A percentile compares a stretch with the other conserved stretches of the same genome.
These are phyloP conservation scores for Quercus wislizeni DNA, from an alignment of 306 rosid species.

Conservation along the genomic window DNA sequence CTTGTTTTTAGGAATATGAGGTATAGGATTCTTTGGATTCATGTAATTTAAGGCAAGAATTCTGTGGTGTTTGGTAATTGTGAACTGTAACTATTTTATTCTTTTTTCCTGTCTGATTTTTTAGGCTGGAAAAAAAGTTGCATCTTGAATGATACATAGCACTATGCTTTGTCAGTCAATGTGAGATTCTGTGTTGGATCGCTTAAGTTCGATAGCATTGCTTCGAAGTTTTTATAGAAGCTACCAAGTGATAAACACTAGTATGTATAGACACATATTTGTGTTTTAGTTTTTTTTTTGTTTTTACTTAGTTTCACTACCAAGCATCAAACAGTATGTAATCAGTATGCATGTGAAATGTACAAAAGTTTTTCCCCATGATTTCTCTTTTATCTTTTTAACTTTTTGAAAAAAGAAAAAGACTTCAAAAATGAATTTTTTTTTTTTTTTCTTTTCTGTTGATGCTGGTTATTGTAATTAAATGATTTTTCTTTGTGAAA, in stretches of 20 bases:
- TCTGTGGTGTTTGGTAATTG: background rate
- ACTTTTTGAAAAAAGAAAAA: background rate
- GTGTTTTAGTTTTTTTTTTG: background rate
- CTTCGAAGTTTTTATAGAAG: background rate
- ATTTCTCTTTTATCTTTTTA: background rate
- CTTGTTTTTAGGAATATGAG: background rate
- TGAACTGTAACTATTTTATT: background rate
- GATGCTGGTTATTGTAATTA: background rate
- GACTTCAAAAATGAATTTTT: background rate
- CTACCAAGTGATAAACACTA: background rate
- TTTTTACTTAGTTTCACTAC: background rate
- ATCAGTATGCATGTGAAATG: background rate
- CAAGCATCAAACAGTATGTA: background rate
- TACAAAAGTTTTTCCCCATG: background rate
- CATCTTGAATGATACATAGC: background rate
- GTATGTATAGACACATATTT: background rate
- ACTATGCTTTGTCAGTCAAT: background rate
- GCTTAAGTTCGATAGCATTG: background rate
- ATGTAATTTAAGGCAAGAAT: background rate
- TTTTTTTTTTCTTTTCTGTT: background rate
- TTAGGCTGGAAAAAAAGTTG: background rate
- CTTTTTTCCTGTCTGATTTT: background rate
- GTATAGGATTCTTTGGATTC: background rate
- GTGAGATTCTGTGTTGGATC: background rate
- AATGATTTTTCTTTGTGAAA: background rate